Evolutionary conservation across 495 filamentous ascomycete species (phyloP).

Genomic region (Podospora bellae-mahoneyi): DNA sequence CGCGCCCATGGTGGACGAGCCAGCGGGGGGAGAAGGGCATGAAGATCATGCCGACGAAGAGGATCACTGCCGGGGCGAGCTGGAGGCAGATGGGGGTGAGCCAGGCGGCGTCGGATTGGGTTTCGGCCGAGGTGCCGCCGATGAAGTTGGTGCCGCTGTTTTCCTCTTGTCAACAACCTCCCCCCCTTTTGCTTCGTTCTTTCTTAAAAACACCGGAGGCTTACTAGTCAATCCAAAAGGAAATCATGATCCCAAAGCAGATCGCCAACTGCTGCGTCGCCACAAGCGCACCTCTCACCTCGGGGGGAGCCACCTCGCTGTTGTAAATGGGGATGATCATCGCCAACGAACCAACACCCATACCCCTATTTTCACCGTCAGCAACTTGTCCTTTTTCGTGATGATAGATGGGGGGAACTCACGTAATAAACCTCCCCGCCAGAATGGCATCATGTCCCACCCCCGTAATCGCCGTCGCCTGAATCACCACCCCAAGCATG

Average conservation of each 20-base stretch:
- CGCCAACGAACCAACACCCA: conserved; percentile 67
- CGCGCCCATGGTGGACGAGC: conserved; percentile 70
- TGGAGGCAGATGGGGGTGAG: conserved; percentile 63
- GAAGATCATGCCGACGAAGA: conserved; percentile 70
- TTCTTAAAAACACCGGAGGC: background rate
- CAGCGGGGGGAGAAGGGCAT: conserved; percentile 81
- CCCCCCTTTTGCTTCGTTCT: background rate
- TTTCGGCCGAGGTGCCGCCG: conserved; percentile 58
- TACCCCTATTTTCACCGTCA: conserved; percentile 41
- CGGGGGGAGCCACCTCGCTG: conserved; percentile 60
- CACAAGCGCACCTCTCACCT: conserved; percentile 66
- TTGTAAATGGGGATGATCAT: conserved; percentile 71
- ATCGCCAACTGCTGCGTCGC: conserved; percentile 79
- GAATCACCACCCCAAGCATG: conserved; percentile 71
- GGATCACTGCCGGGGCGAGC: conserved; percentile 55
- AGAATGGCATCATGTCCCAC: conserved; percentile 59
- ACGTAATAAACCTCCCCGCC: conserved; percentile 71
- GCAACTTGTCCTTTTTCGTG: background rate
- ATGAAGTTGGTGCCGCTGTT: conserved; percentile 67
- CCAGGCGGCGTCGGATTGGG: conserved; percentile 68
- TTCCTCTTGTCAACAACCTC: background rate
- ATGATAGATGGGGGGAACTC: conserved; percentile 11
- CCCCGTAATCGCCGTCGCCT: conserved; percentile 55
- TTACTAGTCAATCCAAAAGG: conserved; percentile 78
- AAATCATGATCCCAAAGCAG: conserved; percentile 77